A percentile compares a stretch with the other conserved stretches of the same genome.
Conservation (phyloP, 805 yeast genomes). For the Yamadazyma tumulicola region DNA sequence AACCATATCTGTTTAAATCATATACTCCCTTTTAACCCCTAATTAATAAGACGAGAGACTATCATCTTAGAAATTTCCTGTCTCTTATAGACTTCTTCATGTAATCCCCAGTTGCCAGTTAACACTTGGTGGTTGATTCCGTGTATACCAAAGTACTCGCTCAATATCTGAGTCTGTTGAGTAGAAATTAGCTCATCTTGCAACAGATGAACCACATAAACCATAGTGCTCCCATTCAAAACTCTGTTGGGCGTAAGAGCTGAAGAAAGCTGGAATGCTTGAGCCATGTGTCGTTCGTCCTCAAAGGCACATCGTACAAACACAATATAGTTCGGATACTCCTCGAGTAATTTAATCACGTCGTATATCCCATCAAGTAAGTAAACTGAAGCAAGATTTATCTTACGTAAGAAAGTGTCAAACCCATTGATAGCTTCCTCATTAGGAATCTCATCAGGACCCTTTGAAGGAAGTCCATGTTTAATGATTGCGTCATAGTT, state of each 20-base stretch:
- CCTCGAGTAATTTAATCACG: conserved; percentile 45
- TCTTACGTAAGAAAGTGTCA: neutral
- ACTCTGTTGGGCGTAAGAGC: conserved; percentile 1
- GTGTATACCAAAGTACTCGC: conserved; percentile 24
- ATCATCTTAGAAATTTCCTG: conserved; percentile 30
- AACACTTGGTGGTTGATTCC: conserved; percentile 5
- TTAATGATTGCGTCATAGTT: conserved; percentile 20
- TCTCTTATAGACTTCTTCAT: conserved; percentile 59
- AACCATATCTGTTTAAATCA: too few relatives aligned
- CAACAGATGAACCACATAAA: conserved; percentile 55
- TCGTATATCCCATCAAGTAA: conserved; percentile 69
- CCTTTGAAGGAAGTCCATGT: conserved; percentile 10
- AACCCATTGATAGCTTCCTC: neutral
- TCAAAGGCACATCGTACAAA: conserved; percentile 62
- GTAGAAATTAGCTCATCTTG: conserved; percentile 62
- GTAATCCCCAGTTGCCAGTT: conserved; percentile 50
- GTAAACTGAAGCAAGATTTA: conserved; percentile 3
- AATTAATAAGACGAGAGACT: too few relatives aligned
- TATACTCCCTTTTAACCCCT: too few relatives aligned
- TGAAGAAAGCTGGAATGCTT: conserved; percentile 21
- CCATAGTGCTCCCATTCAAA: conserved; percentile 6
- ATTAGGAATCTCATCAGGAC: neutral
- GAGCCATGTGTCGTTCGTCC: conserved; percentile 14
- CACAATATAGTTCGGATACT: conserved; percentile 55
- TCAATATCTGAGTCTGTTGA: conserved; percentile 45